These are phyloP conservation scores for Hevea brasiliensis DNA, from an alignment of 345 rosid genomes.

Conservation along the genomic window DNA sequence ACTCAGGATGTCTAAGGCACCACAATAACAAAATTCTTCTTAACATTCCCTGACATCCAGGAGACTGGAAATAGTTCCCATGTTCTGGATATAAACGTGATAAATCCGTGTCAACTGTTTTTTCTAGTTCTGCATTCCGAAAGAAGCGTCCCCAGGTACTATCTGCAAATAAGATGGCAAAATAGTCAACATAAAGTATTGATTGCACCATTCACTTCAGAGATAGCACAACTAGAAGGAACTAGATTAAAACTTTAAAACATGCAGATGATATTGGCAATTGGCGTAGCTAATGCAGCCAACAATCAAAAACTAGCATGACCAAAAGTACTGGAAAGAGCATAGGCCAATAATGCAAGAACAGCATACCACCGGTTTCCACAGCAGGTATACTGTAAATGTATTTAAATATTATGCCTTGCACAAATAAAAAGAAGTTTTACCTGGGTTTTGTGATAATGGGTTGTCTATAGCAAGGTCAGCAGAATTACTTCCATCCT, in stretches of 20 bases:
- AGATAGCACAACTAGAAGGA: background rate
- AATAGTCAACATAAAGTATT: background rate
- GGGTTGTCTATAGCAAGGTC: slow-evolving; percentile 85
- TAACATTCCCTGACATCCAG: slow-evolving; percentile 93
- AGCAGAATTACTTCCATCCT: slow-evolving; percentile 59
- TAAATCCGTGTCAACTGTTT: slow-evolving; percentile 88
- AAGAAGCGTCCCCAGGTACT: slow-evolving; percentile 96
- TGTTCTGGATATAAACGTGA: slow-evolving; percentile 94
- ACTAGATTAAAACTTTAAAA: background rate
- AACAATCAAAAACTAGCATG: background rate
- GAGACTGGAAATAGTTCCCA: slow-evolving; percentile 90
- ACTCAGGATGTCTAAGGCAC: slow-evolving; percentile 92
- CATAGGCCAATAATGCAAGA: too few relatives aligned
- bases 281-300: background rate
- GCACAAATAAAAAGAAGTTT: slow-evolving; percentile 12
- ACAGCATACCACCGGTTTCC: background rate
- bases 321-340: background rate
- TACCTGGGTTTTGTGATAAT: slow-evolving; percentile 95
- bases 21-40: slow-evolving; percentile 84
- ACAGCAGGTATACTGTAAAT: background rate
- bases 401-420: background rate
- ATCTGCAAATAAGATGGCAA: slow-evolving; percentile 41
- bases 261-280: background rate
- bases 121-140: slow-evolving; percentile 91
- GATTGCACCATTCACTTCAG: background rate